phyloP scores from a whole-genome alignment of 192 early-diverging fungal genomes.

The Paraglomus occultum region DNA sequence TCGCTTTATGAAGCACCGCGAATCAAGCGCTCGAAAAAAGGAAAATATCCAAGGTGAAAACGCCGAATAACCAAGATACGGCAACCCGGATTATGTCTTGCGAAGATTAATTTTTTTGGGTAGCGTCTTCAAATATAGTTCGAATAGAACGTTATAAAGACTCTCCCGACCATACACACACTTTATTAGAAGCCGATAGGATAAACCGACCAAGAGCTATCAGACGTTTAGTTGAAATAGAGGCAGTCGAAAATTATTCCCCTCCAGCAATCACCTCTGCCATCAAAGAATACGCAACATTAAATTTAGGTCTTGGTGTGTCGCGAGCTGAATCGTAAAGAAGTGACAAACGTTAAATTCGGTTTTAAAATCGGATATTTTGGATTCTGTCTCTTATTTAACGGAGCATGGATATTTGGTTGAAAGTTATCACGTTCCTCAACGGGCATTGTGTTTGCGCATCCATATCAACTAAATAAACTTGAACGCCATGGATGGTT shows the following conservation, averaged over 20 bases:
- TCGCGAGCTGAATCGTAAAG: neutral
- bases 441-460: slow-evolving; percentile 4
- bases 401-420: neutral
- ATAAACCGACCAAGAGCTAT: neutral
- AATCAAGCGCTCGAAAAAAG: neutral
- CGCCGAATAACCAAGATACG: neutral
- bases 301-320: neutral
- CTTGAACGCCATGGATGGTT: slow-evolving; percentile 9
- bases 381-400: neutral
- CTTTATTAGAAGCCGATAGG: slow-evolving; percentile 1
- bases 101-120: slow-evolving; percentile 10
- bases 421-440: neutral
- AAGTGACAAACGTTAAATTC: slow-evolving; percentile 8
- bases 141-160: slow-evolving; percentile 6
- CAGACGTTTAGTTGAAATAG: slow-evolving; percentile 9
- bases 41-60: slow-evolving; percentile 7
- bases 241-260: slow-evolving; percentile 18
- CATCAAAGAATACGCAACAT: neutral
- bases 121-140: neutral
- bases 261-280: neutral
- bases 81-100: neutral
- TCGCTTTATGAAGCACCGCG: neutral
- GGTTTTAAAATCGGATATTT: no score
- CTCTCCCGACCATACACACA: neutral
- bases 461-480: neutral